Evolutionary conservation across 306 rosid genomes (phyloP), one percentile per base, ranked within the genome.

Genomic region (Clitoria ternatea): DNA sequence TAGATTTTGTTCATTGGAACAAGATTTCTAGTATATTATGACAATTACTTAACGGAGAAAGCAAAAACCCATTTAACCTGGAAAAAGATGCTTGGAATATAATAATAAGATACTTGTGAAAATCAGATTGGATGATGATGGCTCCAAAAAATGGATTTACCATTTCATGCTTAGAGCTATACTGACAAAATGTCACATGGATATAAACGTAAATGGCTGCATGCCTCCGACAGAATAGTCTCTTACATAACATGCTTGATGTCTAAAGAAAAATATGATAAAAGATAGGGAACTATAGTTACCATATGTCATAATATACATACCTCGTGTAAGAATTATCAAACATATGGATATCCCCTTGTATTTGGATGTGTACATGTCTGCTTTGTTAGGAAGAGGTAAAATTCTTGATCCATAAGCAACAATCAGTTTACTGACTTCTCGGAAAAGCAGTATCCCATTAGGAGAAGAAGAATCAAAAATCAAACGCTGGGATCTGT

Each of bases 361-460:
- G 90, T 89, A 92, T 76, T 89, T 92, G 79, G 79, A 89, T 42
- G 92, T 74, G 56, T 92, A 92, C 73, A 84, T 71, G 80, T 92
- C 92, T 33, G 91, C 89, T 77, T 83, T 86, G 49, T 79, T 92
- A 48, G 87, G 92, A 77, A 89, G 90, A 67, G 86, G 33, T 61
- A 87, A 73, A 70, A 89, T 78, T 73, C 96, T 87, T 77, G 96
- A 89, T 66, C 97, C 97, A 85, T 89, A 92, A 8, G 90, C 89
- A 79, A 89, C 94, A 57, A 85, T 75, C 72, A 89, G 37, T 85
- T 87, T 92, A 72, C 97, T 89, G 83, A 89, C 96, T 89, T 92
- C 97, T 77, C 96, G 97, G 68, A 92, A 92, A 77, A 92, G 92
- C 72, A 92, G 93, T 78, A 92, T 89, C 59, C 97, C 96, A 81